A percentile compares a stretch with the other conserved stretches of the same genome.
Evolutionary conservation across 768 basidiomycete genomes (phyloP).

Genomic region (Asterophora parasitica): DNA sequence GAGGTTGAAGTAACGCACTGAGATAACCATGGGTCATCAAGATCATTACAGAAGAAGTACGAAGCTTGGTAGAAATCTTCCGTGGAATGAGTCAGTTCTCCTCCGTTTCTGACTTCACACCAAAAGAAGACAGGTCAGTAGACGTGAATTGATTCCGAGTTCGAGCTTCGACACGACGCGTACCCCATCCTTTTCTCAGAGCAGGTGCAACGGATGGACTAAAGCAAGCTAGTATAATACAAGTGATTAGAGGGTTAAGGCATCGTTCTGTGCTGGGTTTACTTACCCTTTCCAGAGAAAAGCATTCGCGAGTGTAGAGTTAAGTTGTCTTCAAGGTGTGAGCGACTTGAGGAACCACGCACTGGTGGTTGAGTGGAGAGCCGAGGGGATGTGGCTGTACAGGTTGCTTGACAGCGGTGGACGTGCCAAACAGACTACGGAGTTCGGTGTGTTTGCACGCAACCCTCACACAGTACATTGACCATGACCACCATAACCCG

Average conservation of each 20-base stretch:
- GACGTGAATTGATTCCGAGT: no score
- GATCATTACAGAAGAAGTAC: slow-evolving; percentile 34
- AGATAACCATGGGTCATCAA: slow-evolving; percentile 32
- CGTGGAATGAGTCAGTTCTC: slow-evolving; percentile 28
- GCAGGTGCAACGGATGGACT: slow-evolving; percentile 29
- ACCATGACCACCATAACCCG: slow-evolving; percentile 75
- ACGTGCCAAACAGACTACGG: slow-evolving; percentile 2
- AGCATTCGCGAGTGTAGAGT: no score
- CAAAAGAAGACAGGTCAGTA: background rate
- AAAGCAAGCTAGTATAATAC: slow-evolving; percentile 28
- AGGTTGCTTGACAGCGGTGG: background rate
- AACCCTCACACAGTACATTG: no score
- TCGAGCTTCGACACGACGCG: slow-evolving; percentile 6
- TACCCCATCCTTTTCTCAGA: slow-evolving; percentile 31
- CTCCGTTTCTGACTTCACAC: slow-evolving; percentile 29
- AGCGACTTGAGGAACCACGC: no score
- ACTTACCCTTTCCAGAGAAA: slow-evolving; percentile 18
- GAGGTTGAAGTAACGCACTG: slow-evolving; percentile 20
- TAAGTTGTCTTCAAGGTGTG: no score
- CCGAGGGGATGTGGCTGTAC: slow-evolving; percentile 7
- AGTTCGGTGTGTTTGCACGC: slow-evolving; percentile 1
- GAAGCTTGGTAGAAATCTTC: slow-evolving; percentile 29
- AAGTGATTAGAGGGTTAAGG: background rate
- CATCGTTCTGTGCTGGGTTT: background rate
- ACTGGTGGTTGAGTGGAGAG: background rate